Percentiles rank a stretch among this genome's conserved stretches.
These are phyloP conservation scores for Rhizomucor pusillus DNA, from an alignment of 371 early-diverging fungal genomes.

Conservation along the genomic window DNA sequence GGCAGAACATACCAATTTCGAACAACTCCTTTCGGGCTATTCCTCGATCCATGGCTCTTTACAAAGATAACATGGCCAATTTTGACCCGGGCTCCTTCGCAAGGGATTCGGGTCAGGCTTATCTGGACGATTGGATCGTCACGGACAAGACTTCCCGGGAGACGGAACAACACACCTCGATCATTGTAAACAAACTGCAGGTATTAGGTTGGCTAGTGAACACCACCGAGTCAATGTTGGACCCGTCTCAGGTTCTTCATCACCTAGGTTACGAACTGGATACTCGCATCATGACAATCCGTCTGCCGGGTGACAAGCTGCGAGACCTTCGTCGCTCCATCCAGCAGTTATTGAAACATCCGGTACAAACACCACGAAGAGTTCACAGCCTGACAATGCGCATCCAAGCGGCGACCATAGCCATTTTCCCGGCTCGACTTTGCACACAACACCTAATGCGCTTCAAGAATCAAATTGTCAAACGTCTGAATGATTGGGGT, in stretches of 20 bases:
- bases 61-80: constrained; percentile 29
- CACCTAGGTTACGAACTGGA: constrained; percentile 19
- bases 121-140: constrained; percentile 28
- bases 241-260: constrained; percentile 10
- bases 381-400: constrained; percentile 20
- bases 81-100: constrained; percentile 17
- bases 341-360: not conserved
- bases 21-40: constrained; percentile 32
- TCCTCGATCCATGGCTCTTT: constrained; percentile 25
- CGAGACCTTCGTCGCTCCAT: constrained; percentile 8
- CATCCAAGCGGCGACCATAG: constrained; percentile 18
- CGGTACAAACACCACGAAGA: constrained; percentile 4
- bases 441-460: constrained; percentile 3
- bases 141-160: constrained; percentile 8
- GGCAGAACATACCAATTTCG: constrained; percentile 22
- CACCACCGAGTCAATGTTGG: constrained; percentile 12
- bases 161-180: constrained; percentile 4
- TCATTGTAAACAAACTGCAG: constrained; percentile 7
- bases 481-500: not conserved
- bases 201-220: constrained; percentile 21
- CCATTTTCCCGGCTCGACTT: constrained; percentile 20
- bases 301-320: constrained; percentile 7
- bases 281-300: constrained; percentile 9
- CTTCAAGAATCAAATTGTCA: constrained; percentile 4
- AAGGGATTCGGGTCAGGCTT: constrained; percentile 22